Conservation (phyloP, 352 stramenopile species). For the Globisporangium solare region DNA sequence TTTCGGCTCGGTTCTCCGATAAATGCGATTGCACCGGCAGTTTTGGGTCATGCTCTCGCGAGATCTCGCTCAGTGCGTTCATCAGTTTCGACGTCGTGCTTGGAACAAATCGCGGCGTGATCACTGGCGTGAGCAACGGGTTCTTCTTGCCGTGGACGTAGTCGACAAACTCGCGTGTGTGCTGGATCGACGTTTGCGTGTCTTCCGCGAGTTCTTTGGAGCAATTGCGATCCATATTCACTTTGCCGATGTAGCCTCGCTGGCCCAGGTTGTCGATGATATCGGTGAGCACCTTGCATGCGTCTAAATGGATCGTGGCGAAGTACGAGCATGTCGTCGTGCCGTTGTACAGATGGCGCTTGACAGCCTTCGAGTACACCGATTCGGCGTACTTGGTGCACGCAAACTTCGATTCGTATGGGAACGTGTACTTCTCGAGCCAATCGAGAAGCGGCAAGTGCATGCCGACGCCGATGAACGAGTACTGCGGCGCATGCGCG, state of each 20-base stretch:
- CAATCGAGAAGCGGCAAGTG: conserved; percentile 91
- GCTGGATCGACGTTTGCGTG: conserved; percentile 73
- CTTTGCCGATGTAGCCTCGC: conserved; percentile 91
- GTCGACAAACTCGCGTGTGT: conserved; percentile 86
- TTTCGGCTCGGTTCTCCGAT: conserved; percentile 86
- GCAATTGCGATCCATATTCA: conserved; percentile 95
- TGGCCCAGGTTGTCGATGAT: conserved; percentile 82
- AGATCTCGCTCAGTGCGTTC: conserved; percentile 72
- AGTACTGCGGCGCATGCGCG: conserved; percentile 92
- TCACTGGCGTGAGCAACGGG: conserved; percentile 79
- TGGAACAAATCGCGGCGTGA: conserved; percentile 94
- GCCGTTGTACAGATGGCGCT: conserved; percentile 80
- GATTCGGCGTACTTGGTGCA: conserved; percentile 51
- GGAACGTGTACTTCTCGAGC: conserved; percentile 94
- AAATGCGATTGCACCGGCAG: conserved; percentile 91
- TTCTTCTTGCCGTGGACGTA: conserved; percentile 79
- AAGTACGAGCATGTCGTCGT: conserved; percentile 96
- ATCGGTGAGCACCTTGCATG: conserved; percentile 89
- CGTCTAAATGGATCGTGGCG: conserved; percentile 88
- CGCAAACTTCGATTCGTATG: conserved; percentile 83
- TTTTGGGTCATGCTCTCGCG: conserved; percentile 60
- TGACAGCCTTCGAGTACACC: conserved; percentile 89
- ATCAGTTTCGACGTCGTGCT: conserved; percentile 85
- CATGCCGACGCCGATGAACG: conserved; percentile 92
- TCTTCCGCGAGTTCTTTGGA: conserved; percentile 81